Base-by-base conservation (phyloP, 2,329 filamentous ascomycete genomes). In the Mariannaea elegans region DNA sequence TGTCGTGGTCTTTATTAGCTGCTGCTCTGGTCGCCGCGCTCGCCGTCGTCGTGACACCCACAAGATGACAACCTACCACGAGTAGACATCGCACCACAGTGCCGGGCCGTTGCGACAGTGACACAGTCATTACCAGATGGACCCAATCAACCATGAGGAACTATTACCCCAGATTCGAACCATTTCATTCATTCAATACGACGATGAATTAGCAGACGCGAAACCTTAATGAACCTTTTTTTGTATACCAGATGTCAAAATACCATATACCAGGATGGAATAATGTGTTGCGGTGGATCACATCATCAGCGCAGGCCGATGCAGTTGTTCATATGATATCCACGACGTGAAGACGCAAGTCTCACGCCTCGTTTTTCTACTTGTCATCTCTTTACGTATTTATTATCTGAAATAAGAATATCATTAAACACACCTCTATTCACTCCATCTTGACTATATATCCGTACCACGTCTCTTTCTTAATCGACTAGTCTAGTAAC, bases 1-100 rank as follows among this genome's bases (percentile, higher is more conserved):
- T 18, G 62, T 87, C 52, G 65, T 89, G 48, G 81, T 90, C 56
- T 83, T 90, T 66, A 77, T 89, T 65, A 86, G 85, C 7, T 90
- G 87, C 81, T 88, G 83, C 76, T 81, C 80, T 54, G 77, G 80
- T 8, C 76, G 84, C 10, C 76, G 84, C n/a, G 66, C 75, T 60
- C 71, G 74, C 38, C 75, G 76, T 46, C 61, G 46, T 27, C 64
- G 62, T 21, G 65, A 65, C 59, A 61, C 58, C 38, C 65, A 58
- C 62, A 74, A 74, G 65, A 73, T 73, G 67, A 62, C 65, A 18
- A 32, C 54, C 13, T 73, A 67, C 59, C 61, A 61, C 52, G 52
- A 65, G 47, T 61, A 61, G 34, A 41, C 67, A 5, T 50, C 32
- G 32, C 32, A 10, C 4, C 14, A 14, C 32, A 5, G 14, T 5